These are phyloP conservation scores for Phaeodactylum tricornutum DNA, from an alignment of 108 stramenopile species.

Conservation along the genomic window DNA sequence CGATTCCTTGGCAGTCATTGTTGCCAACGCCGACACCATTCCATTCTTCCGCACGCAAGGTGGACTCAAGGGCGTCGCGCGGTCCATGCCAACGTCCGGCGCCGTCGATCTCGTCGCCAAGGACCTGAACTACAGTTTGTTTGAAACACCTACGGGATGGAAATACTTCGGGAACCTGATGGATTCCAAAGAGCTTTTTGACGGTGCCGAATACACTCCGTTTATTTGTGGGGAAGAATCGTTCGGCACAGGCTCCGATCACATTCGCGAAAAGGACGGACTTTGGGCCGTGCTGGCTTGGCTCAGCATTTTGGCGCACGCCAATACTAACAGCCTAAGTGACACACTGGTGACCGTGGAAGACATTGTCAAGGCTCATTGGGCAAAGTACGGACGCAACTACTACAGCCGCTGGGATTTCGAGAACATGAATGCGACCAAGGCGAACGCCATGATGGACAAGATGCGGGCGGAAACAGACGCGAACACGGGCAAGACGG, in stretches of 20 bases:
- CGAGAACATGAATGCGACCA: slow-evolving; percentile 86
- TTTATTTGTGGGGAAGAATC: slow-evolving; percentile 99
- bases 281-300: slow-evolving; percentile 99
- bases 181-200: slow-evolving; percentile 92
- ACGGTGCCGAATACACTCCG: slow-evolving; percentile 92
- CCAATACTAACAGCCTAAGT: slow-evolving; percentile 56
- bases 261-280: slow-evolving; percentile 99
- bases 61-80: slow-evolving; percentile 94
- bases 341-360: slow-evolving; percentile 90
- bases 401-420: slow-evolving; percentile 99
- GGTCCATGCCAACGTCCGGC: slow-evolving; percentile 99
- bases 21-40: slow-evolving; percentile 92
- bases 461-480: slow-evolving; percentile 76
- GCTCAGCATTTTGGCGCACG: slow-evolving; percentile 88
- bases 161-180: slow-evolving; percentile 99
- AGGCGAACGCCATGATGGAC: slow-evolving; percentile 88
- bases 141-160: slow-evolving; percentile 99
- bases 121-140: slow-evolving; percentile 84
- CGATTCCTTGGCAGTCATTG: slow-evolving; percentile 97
- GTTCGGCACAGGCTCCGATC: slow-evolving; percentile 98
- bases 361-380: slow-evolving; percentile 92
- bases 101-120: slow-evolving; percentile 98
- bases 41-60: slow-evolving; percentile 95
- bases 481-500: slow-evolving; percentile 55
- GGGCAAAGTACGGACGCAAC: slow-evolving; percentile 95